These are phyloP conservation scores for Penicillium paxilli DNA, from an alignment of 495 filamentous ascomycete species.

Conservation along the genomic window DNA sequence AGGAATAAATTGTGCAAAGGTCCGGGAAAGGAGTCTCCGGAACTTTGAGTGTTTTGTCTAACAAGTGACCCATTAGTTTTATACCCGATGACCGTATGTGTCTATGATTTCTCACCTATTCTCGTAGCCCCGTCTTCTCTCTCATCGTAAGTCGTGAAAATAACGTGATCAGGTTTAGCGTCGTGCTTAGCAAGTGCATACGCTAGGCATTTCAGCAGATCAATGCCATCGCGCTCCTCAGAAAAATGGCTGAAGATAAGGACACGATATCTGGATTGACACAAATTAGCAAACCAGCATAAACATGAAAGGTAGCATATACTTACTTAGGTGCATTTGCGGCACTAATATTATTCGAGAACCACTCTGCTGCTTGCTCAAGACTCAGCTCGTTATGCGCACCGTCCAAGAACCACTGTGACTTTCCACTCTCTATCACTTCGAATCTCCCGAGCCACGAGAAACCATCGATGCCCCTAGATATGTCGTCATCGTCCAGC, in stretches of 20 bases:
- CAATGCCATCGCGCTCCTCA: conserved; percentile 35
- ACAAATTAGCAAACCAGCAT: not conserved
- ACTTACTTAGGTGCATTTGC: conserved; percentile 17
- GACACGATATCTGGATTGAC: conserved; percentile 13
- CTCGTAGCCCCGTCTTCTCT: conserved; percentile 23
- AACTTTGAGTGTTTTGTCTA: conserved; percentile 28
- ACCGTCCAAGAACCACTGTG: conserved; percentile 47
- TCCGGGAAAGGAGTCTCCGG: conserved; percentile 23
- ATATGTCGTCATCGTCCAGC: conserved; percentile 25
- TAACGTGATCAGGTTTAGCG: conserved; percentile 28
- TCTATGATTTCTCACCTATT: conserved; percentile 14
- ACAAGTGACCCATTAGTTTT: conserved; percentile 1
- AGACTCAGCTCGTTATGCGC: conserved; percentile 52
- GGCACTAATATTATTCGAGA: conserved; percentile 19
- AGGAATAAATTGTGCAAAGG: conserved; percentile 24
- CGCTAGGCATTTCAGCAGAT: conserved; percentile 30
- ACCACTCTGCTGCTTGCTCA: conserved; percentile 42
- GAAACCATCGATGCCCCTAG: conserved; percentile 35
- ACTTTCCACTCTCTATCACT: conserved; percentile 25
- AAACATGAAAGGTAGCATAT: not conserved
- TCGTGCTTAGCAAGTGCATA: conserved; percentile 21
- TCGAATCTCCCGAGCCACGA: conserved; percentile 50
- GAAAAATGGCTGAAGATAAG: conserved; percentile 45
- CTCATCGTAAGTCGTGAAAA: conserved; percentile 35
- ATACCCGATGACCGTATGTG: not conserved